phyloP scores from a whole-genome alignment of 2,329 filamentous ascomycete species.

The Colletotrichum eremochloae region DNA sequence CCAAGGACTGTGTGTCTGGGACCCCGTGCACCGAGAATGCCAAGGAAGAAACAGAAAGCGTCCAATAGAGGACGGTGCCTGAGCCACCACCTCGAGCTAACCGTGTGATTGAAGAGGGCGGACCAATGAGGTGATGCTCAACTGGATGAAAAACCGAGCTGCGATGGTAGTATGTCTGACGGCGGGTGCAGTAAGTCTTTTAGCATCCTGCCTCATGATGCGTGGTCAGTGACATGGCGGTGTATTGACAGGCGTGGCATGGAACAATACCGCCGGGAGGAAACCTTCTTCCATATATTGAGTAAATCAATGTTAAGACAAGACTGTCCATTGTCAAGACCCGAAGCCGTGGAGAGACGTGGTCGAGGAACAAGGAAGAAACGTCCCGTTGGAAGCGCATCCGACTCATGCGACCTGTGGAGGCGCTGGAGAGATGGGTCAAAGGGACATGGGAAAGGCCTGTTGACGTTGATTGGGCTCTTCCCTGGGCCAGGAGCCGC shows the following conservation, averaged over 20 bases:
- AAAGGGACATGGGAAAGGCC: conserved; percentile 20
- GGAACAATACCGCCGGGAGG: not conserved
- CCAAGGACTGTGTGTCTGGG: conserved; percentile 3
- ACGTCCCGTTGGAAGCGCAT: conserved; percentile 22
- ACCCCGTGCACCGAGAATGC: conserved; percentile 2
- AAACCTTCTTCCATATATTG: not conserved
- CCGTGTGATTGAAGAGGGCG: conserved; percentile 12
- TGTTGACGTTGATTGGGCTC: conserved; percentile 7
- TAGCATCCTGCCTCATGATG: not conserved
- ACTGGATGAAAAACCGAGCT: conserved; percentile 16
- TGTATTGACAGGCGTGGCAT: not conserved
- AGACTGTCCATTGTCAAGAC: not conserved
- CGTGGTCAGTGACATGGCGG: conserved; percentile 1
- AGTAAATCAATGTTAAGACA: conserved; percentile 9
- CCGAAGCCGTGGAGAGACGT: conserved; percentile 22
- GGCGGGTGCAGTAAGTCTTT: not conserved
- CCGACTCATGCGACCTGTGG: conserved; percentile 30
- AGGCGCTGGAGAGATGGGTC: conserved; percentile 1
- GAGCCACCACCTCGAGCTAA: conserved; percentile 19
- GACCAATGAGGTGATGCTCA: conserved; percentile 18
- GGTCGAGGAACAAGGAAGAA: conserved; percentile 22
- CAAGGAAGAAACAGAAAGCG: conserved; percentile 4
- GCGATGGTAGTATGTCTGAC: not conserved
- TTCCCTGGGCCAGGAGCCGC: not conserved
- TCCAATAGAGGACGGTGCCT: conserved; percentile 31